Conservation (phyloP, 2,329 filamentous ascomycete genomes). For the Trematosphaeria pertusa region DNA sequence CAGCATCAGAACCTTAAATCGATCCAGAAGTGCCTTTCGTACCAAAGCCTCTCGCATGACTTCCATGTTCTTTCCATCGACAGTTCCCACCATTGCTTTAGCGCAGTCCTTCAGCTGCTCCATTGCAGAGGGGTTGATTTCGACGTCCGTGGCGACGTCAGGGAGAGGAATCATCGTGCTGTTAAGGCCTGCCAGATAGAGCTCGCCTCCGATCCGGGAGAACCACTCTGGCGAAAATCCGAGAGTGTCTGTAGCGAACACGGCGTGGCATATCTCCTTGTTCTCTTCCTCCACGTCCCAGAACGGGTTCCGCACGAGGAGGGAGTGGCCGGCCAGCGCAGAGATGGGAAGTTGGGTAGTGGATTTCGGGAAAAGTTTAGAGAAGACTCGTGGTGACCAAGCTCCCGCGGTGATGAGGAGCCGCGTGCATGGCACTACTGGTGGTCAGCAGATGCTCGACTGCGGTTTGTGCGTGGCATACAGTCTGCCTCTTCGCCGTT, state of each 20-base stretch:
- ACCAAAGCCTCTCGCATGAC: conserved; percentile 67
- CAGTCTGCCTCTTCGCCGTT: conserved; percentile 55
- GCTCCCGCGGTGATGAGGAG: conserved; percentile 73
- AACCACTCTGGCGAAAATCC: conserved; percentile 76
- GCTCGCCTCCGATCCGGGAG: conserved; percentile 68
- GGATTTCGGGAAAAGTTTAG: conserved; percentile 67
- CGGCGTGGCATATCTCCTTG: conserved; percentile 64
- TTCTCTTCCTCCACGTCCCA: conserved; percentile 56
- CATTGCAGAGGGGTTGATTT: conserved; percentile 57
- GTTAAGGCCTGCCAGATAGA: conserved; percentile 79
- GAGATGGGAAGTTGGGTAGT: conserved; percentile 62
- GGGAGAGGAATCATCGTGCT: conserved; percentile 67
- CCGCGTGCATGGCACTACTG: conserved; percentile 65
- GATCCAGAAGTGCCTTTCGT: conserved; percentile 13
- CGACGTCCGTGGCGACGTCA: conserved; percentile 57
- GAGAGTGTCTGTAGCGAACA: conserved; percentile 67
- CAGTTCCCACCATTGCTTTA: conserved; percentile 55
- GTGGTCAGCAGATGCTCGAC: conserved; percentile 16
- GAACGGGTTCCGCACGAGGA: conserved; percentile 69
- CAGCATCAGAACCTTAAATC: conserved; percentile 2
- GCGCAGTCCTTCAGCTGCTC: conserved; percentile 59
- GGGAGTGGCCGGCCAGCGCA: conserved; percentile 73
- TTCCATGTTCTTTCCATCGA: conserved; percentile 61
- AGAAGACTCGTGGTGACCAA: conserved; percentile 74
- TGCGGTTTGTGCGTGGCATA: conserved; percentile 14